Evolutionary conservation across 1,284 basidiomycete genomes (phyloP).

Genomic region (Vanrija sp.): DNA sequence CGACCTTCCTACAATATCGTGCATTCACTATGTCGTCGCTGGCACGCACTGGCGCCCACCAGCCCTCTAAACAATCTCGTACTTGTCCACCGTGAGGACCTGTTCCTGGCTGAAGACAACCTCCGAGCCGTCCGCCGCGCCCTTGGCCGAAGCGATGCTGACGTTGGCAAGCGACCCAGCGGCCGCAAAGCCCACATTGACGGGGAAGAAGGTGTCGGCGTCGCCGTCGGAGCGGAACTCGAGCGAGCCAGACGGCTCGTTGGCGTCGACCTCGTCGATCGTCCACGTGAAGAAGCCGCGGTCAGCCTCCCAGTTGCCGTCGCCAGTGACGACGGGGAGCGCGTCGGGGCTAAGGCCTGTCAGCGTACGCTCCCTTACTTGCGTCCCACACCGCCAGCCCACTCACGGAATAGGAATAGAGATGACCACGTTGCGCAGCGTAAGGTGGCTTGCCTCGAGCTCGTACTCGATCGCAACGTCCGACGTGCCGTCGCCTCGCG

Average conservation of each 20-base stretch:
- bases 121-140: constrained; percentile 58
- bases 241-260: constrained; percentile 68
- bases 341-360: constrained; percentile 61
- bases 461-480: constrained; percentile 98
- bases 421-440: constrained; percentile 78
- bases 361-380: neutral
- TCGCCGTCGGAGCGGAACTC: constrained; percentile 82
- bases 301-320: constrained; percentile 76
- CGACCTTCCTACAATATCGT: neutral
- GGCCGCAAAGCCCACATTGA: constrained; percentile 74
- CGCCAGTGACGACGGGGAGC: constrained; percentile 73
- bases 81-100: constrained; percentile 67
- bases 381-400: too few species aligned
- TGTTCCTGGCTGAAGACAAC: constrained; percentile 74
- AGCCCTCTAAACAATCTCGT: constrained; percentile 49
- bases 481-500: constrained; percentile 80
- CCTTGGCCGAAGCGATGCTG: constrained; percentile 56
- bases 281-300: constrained; percentile 82
- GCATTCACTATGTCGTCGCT: neutral
- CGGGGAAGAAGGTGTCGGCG: constrained; percentile 90
- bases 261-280: constrained; percentile 53
- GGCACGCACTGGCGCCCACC: neutral
- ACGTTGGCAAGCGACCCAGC: constrained; percentile 73
- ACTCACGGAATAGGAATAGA: constrained; percentile 87
- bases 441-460: constrained; percentile 76